A percentile compares a stretch with the other conserved stretches of the same genome.
Conservation (phyloP, 805 yeast genomes). For the Candida incommunis region DNA sequence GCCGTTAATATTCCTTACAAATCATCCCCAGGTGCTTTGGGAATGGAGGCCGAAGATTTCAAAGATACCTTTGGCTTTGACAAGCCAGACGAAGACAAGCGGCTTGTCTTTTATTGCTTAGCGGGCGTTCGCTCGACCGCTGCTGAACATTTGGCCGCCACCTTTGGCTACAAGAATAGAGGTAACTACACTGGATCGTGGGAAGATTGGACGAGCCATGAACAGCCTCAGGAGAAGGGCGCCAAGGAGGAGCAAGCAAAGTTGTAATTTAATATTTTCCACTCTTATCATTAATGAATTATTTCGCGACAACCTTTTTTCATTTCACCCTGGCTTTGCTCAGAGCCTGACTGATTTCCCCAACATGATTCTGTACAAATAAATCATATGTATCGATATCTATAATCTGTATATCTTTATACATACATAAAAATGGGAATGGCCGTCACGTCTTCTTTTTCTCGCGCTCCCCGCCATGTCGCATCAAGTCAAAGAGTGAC, state of each 20-base stretch:
- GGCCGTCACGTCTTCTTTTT: too few relatives aligned
- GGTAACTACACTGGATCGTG: conserved; percentile 81
- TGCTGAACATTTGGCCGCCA: conserved; percentile 81
- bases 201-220: conserved; percentile 60
- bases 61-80: conserved; percentile 64
- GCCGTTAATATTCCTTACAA: conserved; percentile 83
- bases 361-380: too few relatives aligned
- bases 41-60: conserved; percentile 65
- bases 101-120: conserved; percentile 77
- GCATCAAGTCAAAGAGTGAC: conserved; percentile 2
- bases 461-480: background rate
- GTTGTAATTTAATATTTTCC: background rate
- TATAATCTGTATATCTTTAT: too few relatives aligned
- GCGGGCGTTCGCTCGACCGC: conserved; percentile 87
- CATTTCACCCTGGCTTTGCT: too few relatives aligned
- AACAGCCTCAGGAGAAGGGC: conserved; percentile 7
- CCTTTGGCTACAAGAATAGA: conserved; percentile 74
- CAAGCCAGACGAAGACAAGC: conserved; percentile 60
- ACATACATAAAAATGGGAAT: too few relatives aligned
- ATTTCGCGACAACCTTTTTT: too few relatives aligned
- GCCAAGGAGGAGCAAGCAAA: background rate
- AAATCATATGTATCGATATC: too few relatives aligned
- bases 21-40: conserved; percentile 84
- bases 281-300: too few relatives aligned
- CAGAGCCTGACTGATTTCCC: too few relatives aligned